Conservation (phyloP, 2,329 filamentous ascomycete genomes). For the Fusarium redolens region DNA sequence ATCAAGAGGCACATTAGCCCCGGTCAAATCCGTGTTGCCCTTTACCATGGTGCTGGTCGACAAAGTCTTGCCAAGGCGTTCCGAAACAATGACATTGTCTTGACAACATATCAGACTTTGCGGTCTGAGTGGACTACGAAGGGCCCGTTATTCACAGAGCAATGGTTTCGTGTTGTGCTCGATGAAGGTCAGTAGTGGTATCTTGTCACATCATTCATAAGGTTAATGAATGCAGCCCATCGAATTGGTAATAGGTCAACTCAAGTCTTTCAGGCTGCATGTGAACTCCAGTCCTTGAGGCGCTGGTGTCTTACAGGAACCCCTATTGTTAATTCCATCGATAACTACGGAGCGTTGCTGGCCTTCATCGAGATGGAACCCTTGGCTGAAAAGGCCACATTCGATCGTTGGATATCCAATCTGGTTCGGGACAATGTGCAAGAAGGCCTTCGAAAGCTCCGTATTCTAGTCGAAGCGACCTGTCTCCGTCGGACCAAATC, state of each 20-base stretch:
- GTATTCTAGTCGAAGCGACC: neutral
- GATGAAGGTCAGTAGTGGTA: slow-evolving; percentile 51
- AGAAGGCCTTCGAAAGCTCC: neutral
- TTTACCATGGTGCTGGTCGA: slow-evolving; percentile 6
- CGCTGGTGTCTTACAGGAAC: slow-evolving; percentile 57
- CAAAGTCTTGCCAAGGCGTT: neutral
- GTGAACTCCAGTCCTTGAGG: slow-evolving; percentile 29
- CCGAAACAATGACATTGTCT: slow-evolving; percentile 7
- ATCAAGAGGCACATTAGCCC: neutral
- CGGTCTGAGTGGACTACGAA: slow-evolving; percentile 38
- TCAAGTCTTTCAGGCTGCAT: slow-evolving; percentile 46
- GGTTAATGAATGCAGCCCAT: slow-evolving; percentile 46
- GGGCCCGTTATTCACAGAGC: neutral
- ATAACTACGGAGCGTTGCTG: slow-evolving; percentile 53
- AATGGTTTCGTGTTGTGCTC: slow-evolving; percentile 51
- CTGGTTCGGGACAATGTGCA: neutral
- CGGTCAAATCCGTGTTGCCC: neutral
- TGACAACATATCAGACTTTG: slow-evolving; percentile 53
- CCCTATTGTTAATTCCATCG: slow-evolving; percentile 54
- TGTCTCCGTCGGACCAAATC: slow-evolving; percentile 3
- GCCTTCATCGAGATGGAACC: slow-evolving; percentile 47
- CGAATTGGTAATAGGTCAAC: slow-evolving; percentile 50
- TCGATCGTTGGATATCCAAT: slow-evolving; percentile 18
- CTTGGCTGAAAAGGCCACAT: slow-evolving; percentile 7
- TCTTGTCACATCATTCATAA: accelerated